Percentiles rank a stretch among this genome's conserved stretches.
These are phyloP conservation scores for Escallonia herrerae DNA, from an alignment of 129 eudicot genomes.

Conservation along the genomic window DNA sequence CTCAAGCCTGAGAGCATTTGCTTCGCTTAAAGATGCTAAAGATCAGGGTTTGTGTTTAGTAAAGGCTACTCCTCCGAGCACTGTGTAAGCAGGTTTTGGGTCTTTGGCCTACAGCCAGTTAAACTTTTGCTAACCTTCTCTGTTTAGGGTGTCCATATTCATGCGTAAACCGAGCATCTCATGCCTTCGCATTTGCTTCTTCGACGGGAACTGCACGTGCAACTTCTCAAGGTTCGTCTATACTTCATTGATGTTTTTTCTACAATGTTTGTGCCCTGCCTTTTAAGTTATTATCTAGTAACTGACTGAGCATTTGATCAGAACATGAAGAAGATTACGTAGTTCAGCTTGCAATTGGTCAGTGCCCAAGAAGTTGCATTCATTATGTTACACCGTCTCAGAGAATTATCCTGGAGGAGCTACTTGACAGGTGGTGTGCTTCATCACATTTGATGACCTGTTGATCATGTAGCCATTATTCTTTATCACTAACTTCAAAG, in stretches of 20 bases:
- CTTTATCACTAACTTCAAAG: background rate
- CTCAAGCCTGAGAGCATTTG: too few species aligned
- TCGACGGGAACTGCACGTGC: constrained; percentile 67
- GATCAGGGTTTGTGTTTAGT: too few species aligned
- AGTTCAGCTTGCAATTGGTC: constrained; percentile 87
- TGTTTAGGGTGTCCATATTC: constrained; percentile 88
- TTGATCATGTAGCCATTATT: too few species aligned
- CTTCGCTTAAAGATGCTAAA: too few species aligned
- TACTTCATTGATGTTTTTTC: background rate
- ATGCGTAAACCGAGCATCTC: constrained; percentile 80
- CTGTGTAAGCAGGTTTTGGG: too few species aligned
- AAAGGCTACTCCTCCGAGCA: too few species aligned
- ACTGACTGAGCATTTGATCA: constrained; percentile 6
- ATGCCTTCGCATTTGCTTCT: constrained; percentile 66
- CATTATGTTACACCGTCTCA: constrained; percentile 98
- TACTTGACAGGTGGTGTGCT: constrained; percentile 55
- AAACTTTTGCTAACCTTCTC: too few species aligned
- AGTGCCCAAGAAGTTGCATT: constrained; percentile 88
- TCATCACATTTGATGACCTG: too few species aligned
- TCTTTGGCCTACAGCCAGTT: too few species aligned
- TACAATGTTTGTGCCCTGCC: too few species aligned
- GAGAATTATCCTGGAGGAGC: constrained; percentile 89
- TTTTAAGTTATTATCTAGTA: too few species aligned
- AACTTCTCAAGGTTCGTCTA: constrained; percentile 75
- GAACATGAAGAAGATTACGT: constrained; percentile 73